Conservation (phyloP, 2,329 filamentous ascomycete species). For the Ceratocystis albifundus region DNA sequence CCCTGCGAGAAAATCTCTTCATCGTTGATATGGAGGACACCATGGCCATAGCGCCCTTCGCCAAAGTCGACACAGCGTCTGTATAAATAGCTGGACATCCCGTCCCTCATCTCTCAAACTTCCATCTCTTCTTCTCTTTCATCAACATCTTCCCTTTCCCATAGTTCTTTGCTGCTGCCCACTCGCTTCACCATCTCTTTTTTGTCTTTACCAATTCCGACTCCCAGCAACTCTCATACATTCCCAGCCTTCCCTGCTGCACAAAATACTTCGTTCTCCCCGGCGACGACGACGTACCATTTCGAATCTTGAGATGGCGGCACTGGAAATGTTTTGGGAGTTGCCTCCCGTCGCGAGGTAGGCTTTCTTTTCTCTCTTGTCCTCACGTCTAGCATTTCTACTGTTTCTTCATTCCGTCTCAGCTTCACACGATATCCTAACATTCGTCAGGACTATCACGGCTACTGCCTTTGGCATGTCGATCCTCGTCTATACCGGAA, state of each 20-base stretch:
- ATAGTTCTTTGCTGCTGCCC: constrained; percentile 9
- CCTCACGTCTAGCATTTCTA: neutral
- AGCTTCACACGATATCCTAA: constrained; percentile 25
- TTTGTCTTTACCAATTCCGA: constrained; percentile 22
- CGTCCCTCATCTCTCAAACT: constrained; percentile 23
- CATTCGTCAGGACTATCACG: constrained; percentile 49
- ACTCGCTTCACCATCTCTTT: constrained; percentile 24
- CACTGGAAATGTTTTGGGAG: constrained; percentile 32
- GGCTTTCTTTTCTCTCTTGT: constrained; percentile 23
- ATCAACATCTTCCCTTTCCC: neutral
- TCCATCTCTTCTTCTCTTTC: neutral
- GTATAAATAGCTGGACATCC: constrained; percentile 25
- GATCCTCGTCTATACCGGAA: constrained; percentile 43
- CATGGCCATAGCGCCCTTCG: neutral
- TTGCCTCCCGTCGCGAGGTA: constrained; percentile 36
- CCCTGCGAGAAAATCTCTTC: neutral
- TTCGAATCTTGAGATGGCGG: constrained; percentile 23
- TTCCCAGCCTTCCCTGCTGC: neutral
- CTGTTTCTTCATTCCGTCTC: neutral
- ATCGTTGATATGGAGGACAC: constrained; percentile 13
- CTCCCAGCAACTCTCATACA: constrained; percentile 17
- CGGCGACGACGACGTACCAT: constrained; percentile 21
- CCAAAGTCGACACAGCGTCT: neutral
- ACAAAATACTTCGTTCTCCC: neutral
- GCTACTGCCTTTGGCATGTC: constrained; percentile 51